phyloP scores from a whole-genome alignment of 768 basidiomycete species.

The Zangia roseola region DNA sequence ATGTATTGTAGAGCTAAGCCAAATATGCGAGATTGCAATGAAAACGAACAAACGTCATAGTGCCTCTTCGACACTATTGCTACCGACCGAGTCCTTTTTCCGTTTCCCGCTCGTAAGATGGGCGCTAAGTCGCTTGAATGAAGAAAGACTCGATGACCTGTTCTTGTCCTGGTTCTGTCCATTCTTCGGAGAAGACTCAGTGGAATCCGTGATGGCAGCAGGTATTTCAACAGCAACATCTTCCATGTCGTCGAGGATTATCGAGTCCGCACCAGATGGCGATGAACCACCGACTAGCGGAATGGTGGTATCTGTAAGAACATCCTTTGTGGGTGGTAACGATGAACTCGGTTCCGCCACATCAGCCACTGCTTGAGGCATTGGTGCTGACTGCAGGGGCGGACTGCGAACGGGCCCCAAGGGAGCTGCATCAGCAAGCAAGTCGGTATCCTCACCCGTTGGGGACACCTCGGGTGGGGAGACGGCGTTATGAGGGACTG shows the following conservation, averaged over 20 bases:
- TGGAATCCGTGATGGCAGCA: conserved; percentile 35
- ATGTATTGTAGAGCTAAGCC: conserved; percentile 22
- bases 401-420: conserved; percentile 33
- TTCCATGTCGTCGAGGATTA: conserved; percentile 34
- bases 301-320: conserved; percentile 44
- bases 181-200: conserved; percentile 26
- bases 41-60: conserved; percentile 21
- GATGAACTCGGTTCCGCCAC: conserved; percentile 10
- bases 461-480: conserved; percentile 22
- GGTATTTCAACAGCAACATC: conserved; percentile 35
- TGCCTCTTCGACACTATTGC: conserved; percentile 45
- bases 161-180: conserved; percentile 49
- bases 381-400: conserved; percentile 19
- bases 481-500: conserved; percentile 14
- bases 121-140: conserved; percentile 55
- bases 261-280: conserved; percentile 27
- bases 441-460: conserved; percentile 39
- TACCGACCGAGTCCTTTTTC: conserved; percentile 53
- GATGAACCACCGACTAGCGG: conserved; percentile 61
- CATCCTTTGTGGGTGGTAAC: conserved; percentile 11
- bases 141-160: conserved; percentile 49
- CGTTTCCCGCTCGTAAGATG: conserved; percentile 39
- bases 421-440: conserved; percentile 47
- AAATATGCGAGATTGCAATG: conserved; percentile 8
- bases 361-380: conserved; percentile 2